These are phyloP conservation scores for Fonsecaea nubica DNA, from an alignment of 2,329 filamentous ascomycete species.

Conservation along the genomic window DNA sequence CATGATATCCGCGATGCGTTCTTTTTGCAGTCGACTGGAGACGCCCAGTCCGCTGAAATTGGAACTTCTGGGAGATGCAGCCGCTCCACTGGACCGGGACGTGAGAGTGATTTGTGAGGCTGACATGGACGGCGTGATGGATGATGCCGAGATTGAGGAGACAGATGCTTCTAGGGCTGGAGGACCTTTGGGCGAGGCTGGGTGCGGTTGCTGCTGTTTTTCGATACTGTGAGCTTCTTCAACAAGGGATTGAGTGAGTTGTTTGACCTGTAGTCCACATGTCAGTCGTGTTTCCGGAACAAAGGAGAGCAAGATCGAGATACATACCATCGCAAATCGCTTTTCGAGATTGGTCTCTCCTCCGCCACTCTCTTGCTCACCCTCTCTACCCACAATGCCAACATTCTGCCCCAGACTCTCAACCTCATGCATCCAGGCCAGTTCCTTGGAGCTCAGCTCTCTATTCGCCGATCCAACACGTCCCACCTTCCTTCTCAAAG, in stretches of 20 bases:
- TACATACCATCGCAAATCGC: constrained; percentile 51
- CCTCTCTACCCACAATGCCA: constrained; percentile 39
- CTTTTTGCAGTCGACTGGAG: constrained; percentile 49
- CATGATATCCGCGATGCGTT: constrained; percentile 57
- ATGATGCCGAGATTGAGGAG: constrained; percentile 25
- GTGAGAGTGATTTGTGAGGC: constrained; percentile 39
- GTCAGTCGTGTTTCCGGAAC: constrained; percentile 14
- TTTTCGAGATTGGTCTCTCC: constrained; percentile 42
- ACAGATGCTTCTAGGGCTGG: constrained; percentile 16
- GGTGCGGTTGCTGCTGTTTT: constrained; percentile 40
- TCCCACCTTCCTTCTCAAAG: constrained; percentile 51
- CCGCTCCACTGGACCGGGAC: constrained; percentile 35
- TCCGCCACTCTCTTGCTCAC: constrained; percentile 25
- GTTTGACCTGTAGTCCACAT: constrained; percentile 47
- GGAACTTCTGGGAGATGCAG: constrained; percentile 6
- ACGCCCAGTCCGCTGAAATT: constrained; percentile 24
- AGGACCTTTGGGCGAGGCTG: constrained; percentile 21
- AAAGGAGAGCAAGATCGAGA: neutral
- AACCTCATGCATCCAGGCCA: constrained; percentile 54
- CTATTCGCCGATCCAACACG: constrained; percentile 49
- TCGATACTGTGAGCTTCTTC: constrained; percentile 47
- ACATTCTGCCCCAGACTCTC: constrained; percentile 48
- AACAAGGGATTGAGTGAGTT: constrained; percentile 48
- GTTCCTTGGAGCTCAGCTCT: constrained; percentile 55
- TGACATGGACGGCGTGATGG: constrained; percentile 26